phyloP scores from a whole-genome alignment of 2,329 filamentous ascomycete genomes.

The Daldinia sp. region DNA sequence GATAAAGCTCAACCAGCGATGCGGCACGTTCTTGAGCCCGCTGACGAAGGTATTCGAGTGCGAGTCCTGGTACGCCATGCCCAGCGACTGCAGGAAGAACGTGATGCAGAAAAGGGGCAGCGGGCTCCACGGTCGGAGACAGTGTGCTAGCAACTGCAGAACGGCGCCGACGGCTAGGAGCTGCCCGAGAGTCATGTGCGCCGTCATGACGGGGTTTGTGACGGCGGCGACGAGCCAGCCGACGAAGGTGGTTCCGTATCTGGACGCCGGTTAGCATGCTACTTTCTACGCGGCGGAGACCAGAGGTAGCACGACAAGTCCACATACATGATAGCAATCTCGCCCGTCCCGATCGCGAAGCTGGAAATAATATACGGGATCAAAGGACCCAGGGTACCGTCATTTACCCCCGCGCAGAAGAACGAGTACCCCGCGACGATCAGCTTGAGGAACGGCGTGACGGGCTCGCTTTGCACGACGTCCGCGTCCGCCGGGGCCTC shows the following conservation, averaged over 20 bases:
- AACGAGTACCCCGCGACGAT: constrained; percentile 67
- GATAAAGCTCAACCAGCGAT: constrained; percentile 69
- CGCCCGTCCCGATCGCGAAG: constrained; percentile 53
- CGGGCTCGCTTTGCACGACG: constrained; percentile 35
- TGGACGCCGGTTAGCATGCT: constrained; percentile 40
- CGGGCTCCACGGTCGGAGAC: constrained; percentile 63
- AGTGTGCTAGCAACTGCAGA: constrained; percentile 63
- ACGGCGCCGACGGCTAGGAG: constrained; percentile 64
- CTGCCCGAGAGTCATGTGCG: constrained; percentile 62
- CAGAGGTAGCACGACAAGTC: not conserved
- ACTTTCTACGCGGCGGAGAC: no score
- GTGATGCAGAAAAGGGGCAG: constrained; percentile 65
- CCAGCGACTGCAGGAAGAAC: constrained; percentile 65
- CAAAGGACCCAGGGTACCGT: constrained; percentile 69
- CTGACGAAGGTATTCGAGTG: constrained; percentile 70
- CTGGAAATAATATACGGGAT: constrained; percentile 68
- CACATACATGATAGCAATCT: constrained; percentile 44
- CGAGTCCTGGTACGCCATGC: constrained; percentile 70
- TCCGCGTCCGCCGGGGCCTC: constrained; percentile 14
- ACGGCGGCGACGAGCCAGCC: constrained; percentile 68
- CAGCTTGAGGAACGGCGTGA: constrained; percentile 55
- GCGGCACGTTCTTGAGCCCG: constrained; percentile 56
- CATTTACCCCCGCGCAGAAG: constrained; percentile 71
- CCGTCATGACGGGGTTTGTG: constrained; percentile 61
- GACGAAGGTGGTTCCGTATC: constrained; percentile 64